These are phyloP conservation scores for Ensete glaucum DNA, from an alignment of 176 grass and related monocot genomes.

Conservation along the genomic window DNA sequence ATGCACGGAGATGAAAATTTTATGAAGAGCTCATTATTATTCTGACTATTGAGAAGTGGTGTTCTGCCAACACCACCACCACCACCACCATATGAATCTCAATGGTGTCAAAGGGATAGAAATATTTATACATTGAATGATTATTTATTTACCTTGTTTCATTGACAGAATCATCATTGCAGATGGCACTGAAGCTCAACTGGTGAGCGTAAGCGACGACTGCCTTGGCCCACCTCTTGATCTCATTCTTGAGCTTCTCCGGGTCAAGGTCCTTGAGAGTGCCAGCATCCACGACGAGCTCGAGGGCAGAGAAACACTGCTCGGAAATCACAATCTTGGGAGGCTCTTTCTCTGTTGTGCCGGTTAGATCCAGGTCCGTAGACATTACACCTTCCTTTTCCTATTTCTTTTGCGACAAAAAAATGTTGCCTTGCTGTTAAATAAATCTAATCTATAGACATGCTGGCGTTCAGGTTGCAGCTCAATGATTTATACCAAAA, in stretches of 20 bases:
- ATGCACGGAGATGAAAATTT: too few relatives aligned
- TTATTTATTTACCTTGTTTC: neutral
- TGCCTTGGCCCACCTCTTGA: conserved; percentile 12
- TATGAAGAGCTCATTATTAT: too few relatives aligned
- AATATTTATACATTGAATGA: neutral
- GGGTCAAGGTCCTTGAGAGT: conserved; percentile 7
- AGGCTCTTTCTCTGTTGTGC: neutral
- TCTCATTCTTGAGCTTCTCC: conserved; percentile 16
- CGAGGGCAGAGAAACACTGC: neutral
- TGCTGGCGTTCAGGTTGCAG: too few relatives aligned
- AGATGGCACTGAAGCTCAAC: neutral
- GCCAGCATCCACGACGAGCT: neutral
- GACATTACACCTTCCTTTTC: neutral
- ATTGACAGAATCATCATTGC: neutral
- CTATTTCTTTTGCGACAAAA: too few relatives aligned
- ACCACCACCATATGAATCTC: too few relatives aligned
- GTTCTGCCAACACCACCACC: too few relatives aligned
- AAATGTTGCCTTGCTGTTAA: too few relatives aligned
- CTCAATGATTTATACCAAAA: too few relatives aligned
- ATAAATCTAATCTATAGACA: too few relatives aligned
- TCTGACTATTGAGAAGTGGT: too few relatives aligned
- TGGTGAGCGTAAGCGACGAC: conserved; percentile 5
- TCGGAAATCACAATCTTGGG: neutral
- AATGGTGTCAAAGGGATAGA: neutral
- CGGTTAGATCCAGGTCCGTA: neutral